Conservation (phyloP, 1,139 yeast genomes). For the Diutina scorzettiae region DNA sequence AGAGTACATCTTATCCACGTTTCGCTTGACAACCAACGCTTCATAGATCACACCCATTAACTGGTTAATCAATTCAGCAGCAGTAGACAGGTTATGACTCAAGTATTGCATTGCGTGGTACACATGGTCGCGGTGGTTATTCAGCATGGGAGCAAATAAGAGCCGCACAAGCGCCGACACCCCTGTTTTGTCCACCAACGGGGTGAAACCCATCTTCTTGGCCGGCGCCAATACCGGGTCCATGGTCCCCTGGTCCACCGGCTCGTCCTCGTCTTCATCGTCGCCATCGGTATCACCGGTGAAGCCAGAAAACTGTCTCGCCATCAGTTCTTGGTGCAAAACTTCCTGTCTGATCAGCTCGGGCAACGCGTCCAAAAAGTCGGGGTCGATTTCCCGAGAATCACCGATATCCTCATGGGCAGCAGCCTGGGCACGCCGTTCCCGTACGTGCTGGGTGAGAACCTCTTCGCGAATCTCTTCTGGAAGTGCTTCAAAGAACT, state of each 20-base stretch:
- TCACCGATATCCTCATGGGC: conserved; percentile 22
- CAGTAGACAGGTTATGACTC: conserved; percentile 67
- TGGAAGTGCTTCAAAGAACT: conserved; percentile 80
- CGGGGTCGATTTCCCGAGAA: conserved; percentile 65
- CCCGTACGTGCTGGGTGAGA: conserved; percentile 74
- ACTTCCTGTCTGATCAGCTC: conserved; percentile 63
- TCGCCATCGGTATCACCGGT: conserved; percentile 12
- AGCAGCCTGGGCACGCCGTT: conserved; percentile 43
- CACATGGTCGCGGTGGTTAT: conserved; percentile 50
- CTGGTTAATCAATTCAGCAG: conserved; percentile 66
- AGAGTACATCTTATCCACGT: conserved; percentile 60
- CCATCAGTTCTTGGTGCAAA: conserved; percentile 52
- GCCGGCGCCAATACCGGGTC: background rate
- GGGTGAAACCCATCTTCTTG: conserved; percentile 34
- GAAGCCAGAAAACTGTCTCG: conserved; percentile 19
- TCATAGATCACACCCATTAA: conserved; percentile 63
- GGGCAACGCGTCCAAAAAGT: conserved; percentile 74
- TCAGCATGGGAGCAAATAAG: conserved; percentile 63
- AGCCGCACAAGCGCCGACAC: conserved; percentile 62
- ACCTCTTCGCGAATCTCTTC: conserved; percentile 93
- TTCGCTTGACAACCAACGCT: conserved; percentile 48
- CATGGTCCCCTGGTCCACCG: background rate
- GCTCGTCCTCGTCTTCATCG: conserved; percentile 12
- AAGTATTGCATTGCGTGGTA: conserved; percentile 57
- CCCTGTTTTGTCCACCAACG: conserved; percentile 67